Evolutionary conservation across 495 filamentous ascomycete genomes (phyloP).

Genomic region (Penicillium desertorum): DNA sequence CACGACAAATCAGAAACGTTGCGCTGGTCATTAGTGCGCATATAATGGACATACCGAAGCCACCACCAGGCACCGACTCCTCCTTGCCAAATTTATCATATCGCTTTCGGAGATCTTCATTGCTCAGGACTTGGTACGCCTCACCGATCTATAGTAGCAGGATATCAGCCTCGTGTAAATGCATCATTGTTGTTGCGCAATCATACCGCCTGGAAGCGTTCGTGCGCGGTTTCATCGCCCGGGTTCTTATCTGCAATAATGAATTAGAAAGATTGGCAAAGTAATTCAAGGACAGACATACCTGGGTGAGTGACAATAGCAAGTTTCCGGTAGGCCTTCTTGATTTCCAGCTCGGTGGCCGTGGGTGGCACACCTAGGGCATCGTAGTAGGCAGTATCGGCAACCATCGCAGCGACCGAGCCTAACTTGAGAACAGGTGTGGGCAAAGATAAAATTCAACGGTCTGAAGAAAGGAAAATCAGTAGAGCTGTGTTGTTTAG

Average conservation of each 20-base stretch:
- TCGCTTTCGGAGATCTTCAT: conserved; percentile 77
- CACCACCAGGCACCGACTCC: conserved; percentile 76
- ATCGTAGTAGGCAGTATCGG: conserved; percentile 88
- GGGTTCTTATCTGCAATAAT: conserved; percentile 84
- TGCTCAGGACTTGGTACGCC: conserved; percentile 95
- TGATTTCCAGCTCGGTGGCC: conserved; percentile 94
- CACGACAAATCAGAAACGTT: neutral
- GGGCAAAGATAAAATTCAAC: neutral
- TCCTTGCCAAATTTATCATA: conserved; percentile 99
- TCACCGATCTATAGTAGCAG: conserved; percentile 71
- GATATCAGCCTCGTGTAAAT: conserved; percentile 14
- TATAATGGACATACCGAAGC: conserved; percentile 64
- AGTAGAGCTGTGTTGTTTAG: conserved; percentile 8
- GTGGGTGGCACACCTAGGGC: conserved; percentile 81
- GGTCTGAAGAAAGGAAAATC: neutral
- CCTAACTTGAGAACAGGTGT: neutral
- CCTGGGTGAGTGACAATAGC: conserved; percentile 79
- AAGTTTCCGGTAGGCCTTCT: conserved; percentile 98
- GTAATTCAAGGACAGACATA: conserved; percentile 22
- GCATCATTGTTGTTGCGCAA: conserved; percentile 6
- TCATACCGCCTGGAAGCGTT: conserved; percentile 80
- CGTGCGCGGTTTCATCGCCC: conserved; percentile 90
- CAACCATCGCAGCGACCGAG: conserved; percentile 62
- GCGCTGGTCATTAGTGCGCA: conserved; percentile 23
- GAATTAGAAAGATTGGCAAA: neutral